Base-by-base conservation (phyloP, 768 basidiomycete species). In the Boletus insuetus region DNA sequence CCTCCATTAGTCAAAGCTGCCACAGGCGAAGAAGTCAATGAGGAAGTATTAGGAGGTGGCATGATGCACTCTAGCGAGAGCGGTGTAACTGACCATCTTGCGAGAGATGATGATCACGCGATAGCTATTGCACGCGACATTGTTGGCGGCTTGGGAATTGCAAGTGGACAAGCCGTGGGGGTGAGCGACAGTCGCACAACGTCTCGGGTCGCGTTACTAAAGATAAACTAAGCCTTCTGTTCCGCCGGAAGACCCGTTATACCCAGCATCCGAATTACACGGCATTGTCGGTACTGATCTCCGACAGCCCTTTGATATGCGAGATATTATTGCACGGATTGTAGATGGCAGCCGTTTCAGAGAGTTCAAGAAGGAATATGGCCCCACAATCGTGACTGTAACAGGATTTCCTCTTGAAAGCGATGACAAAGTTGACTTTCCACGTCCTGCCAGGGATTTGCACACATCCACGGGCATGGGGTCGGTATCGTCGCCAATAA, bases 351-450 rank as follows among this genome's bases (percentile, higher is more conserved):
- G 91, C 65, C 82, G 83, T 43, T 95, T 98, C 67, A 80, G 92
- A 56, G 94, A 98, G 70, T 98, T 96, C 78, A 98, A 98, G 80
- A 89, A 88, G 67, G 95, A 96, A 67, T 98, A 95, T 65, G 94
- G 94, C 8, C 73, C 87, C 26, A 95, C 94, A 0, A 86, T 98
- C 58, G 81, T 96, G 48, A 97, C 94, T 8, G 93, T 91, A 63
- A 53, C 79, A 70, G 38, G 12, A 34, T 47, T 43, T 59, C 40
- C 1, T 47, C 49, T 38, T 26, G 12, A 19, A 32, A 19, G 47
- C 31, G 41, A 32, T 34, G n/a, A 42, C 35, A 4, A 51, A 35
- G 34, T 39, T 59, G 16, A 69, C 39, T 16, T 48, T 39, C 22
- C 38, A 29, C 51, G 20, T 59, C 45, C 49, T 53, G 3, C 29